A percentile compares a stretch with the other conserved stretches of the same genome.
phyloP scores from a whole-genome alignment of 2,329 filamentous ascomycete species.

The Pseudofabraea citricarpa region DNA sequence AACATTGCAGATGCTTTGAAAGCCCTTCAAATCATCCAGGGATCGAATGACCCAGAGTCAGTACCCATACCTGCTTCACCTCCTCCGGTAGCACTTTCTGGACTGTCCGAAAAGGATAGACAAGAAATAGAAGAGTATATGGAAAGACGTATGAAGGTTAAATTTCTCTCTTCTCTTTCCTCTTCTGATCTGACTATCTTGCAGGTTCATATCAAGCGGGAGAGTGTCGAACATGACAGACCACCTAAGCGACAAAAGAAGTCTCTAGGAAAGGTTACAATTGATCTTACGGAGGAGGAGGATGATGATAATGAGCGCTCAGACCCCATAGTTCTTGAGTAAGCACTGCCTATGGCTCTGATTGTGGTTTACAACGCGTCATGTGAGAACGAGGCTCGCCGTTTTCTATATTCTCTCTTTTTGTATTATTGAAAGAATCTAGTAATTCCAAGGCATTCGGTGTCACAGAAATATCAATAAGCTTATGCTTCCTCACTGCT shows the following conservation, averaged over 20 bases:
- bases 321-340: not conserved
- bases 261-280: conserved; percentile 6
- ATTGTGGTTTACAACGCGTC: not conserved
- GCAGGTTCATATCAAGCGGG: conserved; percentile 6
- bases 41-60: not conserved
- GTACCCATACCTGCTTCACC: not conserved
- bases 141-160: not conserved
- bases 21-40: not conserved
- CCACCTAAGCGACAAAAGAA: conserved; percentile 4
- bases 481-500: too few relatives aligned
- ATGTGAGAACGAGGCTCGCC: not conserved
- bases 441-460: not conserved
- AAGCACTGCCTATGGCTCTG: too few relatives aligned
- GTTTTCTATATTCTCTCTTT: not conserved
- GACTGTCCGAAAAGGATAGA: not conserved
- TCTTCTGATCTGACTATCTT: not conserved
- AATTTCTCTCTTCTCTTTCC: not conserved
- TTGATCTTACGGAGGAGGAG: conserved; percentile 9
- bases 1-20: not conserved
- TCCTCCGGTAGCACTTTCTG: not conserved
- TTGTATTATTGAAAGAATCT: not conserved
- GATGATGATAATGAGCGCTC: conserved; percentile 2
- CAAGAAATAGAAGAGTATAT: not conserved
- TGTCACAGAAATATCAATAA: not conserved
- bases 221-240: not conserved